Percentiles rank a stretch among this genome's conserved stretches.
phyloP scores from a whole-genome alignment of 768 basidiomycete genomes.

The Leccinum sublutescens region DNA sequence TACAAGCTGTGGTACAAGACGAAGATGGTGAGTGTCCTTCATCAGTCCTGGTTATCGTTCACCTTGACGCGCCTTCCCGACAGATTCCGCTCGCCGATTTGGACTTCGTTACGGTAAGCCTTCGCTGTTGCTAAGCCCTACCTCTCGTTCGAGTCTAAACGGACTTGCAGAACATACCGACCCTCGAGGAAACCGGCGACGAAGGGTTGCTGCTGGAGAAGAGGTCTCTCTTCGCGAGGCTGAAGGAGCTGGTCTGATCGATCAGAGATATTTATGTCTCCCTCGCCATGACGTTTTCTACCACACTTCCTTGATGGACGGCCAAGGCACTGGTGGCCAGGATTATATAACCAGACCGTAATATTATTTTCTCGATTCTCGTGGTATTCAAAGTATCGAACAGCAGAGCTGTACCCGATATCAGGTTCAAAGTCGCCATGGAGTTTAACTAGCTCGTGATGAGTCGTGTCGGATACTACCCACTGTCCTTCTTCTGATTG shows the following conservation, averaged over 20 bases:
- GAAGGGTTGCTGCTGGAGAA: slow-evolving; percentile 18
- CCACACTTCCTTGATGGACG: not conserved
- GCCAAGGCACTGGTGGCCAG: not conserved
- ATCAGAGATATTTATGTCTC: not conserved
- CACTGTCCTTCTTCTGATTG: not conserved
- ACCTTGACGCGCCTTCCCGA: not conserved
- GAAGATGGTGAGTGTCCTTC: slow-evolving; percentile 14
- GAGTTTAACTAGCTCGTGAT: not conserved
- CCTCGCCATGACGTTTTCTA: not conserved
- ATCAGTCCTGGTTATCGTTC: not conserved
- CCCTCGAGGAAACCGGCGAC: slow-evolving; percentile 64
- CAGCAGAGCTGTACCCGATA: not conserved
- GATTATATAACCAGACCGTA: not conserved
- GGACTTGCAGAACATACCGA: slow-evolving; percentile 56
- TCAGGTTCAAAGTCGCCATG: not conserved
- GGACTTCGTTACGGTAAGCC: slow-evolving; percentile 66
- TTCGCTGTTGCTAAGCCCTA: not conserved
- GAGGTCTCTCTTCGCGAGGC: not conserved
- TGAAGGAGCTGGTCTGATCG: slow-evolving; percentile 13
- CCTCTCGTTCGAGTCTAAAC: not conserved
- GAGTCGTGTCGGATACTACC: not conserved
- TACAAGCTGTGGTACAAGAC: slow-evolving; percentile 39
- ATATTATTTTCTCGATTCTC: not conserved
- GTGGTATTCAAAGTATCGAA: not conserved
- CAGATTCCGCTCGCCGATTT: slow-evolving; percentile 44